These are phyloP conservation scores for Plenodomus lindquistii DNA, from an alignment of 2,329 filamentous ascomycete species.

Conservation along the genomic window DNA sequence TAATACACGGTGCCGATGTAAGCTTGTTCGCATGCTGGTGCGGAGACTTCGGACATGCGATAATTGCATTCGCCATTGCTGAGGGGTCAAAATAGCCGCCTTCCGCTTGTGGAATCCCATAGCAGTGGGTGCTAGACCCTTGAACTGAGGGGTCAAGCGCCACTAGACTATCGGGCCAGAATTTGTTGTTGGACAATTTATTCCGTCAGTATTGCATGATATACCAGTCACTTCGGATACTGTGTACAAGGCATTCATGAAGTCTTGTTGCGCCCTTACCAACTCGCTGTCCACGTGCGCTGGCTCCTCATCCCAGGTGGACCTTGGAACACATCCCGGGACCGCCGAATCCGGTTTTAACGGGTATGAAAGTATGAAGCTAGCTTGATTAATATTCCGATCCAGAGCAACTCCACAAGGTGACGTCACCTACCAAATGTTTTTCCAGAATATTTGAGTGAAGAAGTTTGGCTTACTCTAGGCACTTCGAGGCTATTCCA, in stretches of 20 bases:
- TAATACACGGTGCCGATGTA: slow-evolving; percentile 4
- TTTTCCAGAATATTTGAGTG: not conserved
- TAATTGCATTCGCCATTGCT: slow-evolving; percentile 7
- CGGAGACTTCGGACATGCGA: too few species aligned
- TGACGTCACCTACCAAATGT: slow-evolving; percentile 20
- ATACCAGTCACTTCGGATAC: not conserved
- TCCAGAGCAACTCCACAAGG: slow-evolving; percentile 7
- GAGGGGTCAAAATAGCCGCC: slow-evolving; percentile 18
- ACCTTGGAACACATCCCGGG: slow-evolving; percentile 12
- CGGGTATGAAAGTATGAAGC: not conserved
- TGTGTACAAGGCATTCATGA: not conserved
- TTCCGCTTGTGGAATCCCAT: slow-evolving; percentile 17
- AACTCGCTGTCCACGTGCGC: slow-evolving; percentile 3
- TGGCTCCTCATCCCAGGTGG: slow-evolving; percentile 2
- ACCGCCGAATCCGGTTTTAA: slow-evolving; percentile 6
- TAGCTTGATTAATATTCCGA: slow-evolving; percentile 7
- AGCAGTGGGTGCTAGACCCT: slow-evolving; percentile 3
- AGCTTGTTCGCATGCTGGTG: slow-evolving; percentile 4
- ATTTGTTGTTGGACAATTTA: not conserved
- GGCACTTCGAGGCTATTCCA: not conserved
- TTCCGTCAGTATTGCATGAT: not conserved
- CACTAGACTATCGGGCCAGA: not conserved
- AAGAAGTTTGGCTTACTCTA: not conserved
- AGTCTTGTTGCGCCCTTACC: not conserved
- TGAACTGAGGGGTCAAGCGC: not conserved